Evolutionary conservation across 2,329 filamentous ascomycete genomes (phyloP).

Genomic region (Stachybotrys chlorohalonatus): DNA sequence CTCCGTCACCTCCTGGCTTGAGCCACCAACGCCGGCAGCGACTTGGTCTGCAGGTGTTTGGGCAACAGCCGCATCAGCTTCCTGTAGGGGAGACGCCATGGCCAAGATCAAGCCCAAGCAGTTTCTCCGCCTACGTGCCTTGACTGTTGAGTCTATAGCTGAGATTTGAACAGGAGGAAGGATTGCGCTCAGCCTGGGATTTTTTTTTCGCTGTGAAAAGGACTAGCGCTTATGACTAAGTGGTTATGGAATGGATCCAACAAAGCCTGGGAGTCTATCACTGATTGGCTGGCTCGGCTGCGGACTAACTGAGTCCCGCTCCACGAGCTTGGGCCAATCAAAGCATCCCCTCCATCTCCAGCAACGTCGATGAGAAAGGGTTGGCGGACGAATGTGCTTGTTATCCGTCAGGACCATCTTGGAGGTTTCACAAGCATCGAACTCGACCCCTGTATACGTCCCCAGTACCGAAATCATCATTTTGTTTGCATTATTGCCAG

Average conservation of each 20-base stretch:
- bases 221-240: too few relatives aligned
- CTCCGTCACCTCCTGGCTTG: slow-evolving; percentile 1
- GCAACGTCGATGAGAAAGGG: too few relatives aligned
- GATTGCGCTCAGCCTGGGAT: too few relatives aligned
- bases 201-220: too few relatives aligned
- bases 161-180: too few relatives aligned
- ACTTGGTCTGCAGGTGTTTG: slow-evolving; percentile 6
- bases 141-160: not conserved
- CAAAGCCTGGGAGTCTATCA: not conserved
- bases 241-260: too few relatives aligned
- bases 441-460: not conserved
- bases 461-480: too few relatives aligned
- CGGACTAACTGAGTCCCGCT: not conserved
- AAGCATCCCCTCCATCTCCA: not conserved
- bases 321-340: not conserved
- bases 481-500: not conserved
- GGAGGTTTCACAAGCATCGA: not conserved
- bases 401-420: not conserved
- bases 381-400: too few relatives aligned
- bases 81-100: not conserved
- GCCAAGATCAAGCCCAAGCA: not conserved
- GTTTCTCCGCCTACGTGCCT: not conserved
- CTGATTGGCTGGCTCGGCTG: not conserved
- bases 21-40: not conserved
- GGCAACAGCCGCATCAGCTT: not conserved